Percentiles rank a stretch among this genome's conserved stretches.
Evolutionary conservation across 2,329 filamentous ascomycete species (phyloP).

Genomic region (Achaetomium macrosporum): DNA sequence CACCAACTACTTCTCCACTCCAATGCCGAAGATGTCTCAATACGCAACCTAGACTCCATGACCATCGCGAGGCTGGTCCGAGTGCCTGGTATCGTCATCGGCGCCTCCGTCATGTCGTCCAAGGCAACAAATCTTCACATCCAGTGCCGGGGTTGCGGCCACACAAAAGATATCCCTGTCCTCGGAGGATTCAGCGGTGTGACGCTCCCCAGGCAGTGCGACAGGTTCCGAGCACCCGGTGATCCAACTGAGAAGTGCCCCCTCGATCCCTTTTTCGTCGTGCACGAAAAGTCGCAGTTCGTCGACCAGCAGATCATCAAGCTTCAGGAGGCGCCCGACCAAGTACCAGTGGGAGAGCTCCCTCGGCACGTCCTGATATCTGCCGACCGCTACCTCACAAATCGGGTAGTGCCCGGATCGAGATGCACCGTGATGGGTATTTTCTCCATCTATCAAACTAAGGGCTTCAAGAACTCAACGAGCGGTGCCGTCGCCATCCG

Average conservation of each 20-base stretch:
- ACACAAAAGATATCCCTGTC: constrained; percentile 64
- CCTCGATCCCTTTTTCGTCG: constrained; percentile 89
- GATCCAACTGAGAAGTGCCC: constrained; percentile 73
- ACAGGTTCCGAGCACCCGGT: constrained; percentile 54
- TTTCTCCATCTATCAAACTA: constrained; percentile 96
- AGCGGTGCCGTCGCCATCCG: constrained; percentile 87
- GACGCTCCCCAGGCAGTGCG: constrained; percentile 75
- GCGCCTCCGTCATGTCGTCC: constrained; percentile 91
- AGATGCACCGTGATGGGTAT: constrained; percentile 94
- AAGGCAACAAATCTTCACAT: constrained; percentile 86
- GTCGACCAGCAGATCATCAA: constrained; percentile 98
- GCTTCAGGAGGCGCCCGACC: constrained; percentile 92
- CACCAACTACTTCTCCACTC: constrained; percentile 96
- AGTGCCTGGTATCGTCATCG: constrained; percentile 95
- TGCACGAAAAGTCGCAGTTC: constrained; percentile 90
- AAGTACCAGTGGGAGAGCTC: constrained; percentile 93
- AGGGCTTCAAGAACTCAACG: constrained; percentile 71
- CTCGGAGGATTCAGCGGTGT: constrained; percentile 83
- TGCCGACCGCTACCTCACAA: constrained; percentile 92
- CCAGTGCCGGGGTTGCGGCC: constrained; percentile 80
- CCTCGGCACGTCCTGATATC: constrained; percentile 92
- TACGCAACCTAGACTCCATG: constrained; percentile 86
- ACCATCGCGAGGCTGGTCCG: constrained; percentile 92
- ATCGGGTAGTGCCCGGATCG: constrained; percentile 90
- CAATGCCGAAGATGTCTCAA: constrained; percentile 81